Conservation (phyloP, 2,329 filamentous ascomycete species). For the Colletotrichum kahawae region DNA sequence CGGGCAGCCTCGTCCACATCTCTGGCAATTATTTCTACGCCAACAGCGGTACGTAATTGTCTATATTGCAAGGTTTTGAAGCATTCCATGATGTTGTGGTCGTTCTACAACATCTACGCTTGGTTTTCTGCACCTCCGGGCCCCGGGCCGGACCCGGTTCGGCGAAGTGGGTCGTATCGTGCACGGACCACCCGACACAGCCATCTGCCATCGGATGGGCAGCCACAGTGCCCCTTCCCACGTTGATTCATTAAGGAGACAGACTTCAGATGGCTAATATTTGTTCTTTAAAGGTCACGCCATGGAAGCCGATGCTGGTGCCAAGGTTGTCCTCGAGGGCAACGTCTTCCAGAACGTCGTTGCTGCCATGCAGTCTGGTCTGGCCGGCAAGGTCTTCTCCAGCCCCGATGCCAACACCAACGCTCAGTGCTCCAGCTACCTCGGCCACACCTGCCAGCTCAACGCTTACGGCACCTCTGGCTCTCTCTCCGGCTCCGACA, state of each 20-base stretch:
- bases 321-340: conserved; percentile 55
- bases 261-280: conserved; percentile 30
- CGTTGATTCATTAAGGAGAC: neutral
- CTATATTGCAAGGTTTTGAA: neutral
- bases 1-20: neutral
- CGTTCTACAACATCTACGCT: no score
- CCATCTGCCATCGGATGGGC: neutral
- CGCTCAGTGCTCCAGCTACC: conserved; percentile 43
- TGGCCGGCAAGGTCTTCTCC: conserved; percentile 37
- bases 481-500: conserved; percentile 44
- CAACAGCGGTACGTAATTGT: neutral
- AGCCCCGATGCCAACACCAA: conserved; percentile 36
- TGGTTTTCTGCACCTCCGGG: neutral
- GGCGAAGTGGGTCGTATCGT: neutral
- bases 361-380: conserved; percentile 40
- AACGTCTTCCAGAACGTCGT: conserved; percentile 62
- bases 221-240: no score
- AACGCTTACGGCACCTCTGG: conserved; percentile 53
- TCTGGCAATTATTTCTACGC: neutral
- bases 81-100: neutral
- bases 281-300: conserved; percentile 58
- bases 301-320: conserved; percentile 55
- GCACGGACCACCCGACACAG: neutral
- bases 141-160: neutral
- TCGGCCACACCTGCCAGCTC: conserved; percentile 55